Base-by-base conservation (phyloP, 176 grass and related monocot species). In the Cymbopogon citratus region DNA sequence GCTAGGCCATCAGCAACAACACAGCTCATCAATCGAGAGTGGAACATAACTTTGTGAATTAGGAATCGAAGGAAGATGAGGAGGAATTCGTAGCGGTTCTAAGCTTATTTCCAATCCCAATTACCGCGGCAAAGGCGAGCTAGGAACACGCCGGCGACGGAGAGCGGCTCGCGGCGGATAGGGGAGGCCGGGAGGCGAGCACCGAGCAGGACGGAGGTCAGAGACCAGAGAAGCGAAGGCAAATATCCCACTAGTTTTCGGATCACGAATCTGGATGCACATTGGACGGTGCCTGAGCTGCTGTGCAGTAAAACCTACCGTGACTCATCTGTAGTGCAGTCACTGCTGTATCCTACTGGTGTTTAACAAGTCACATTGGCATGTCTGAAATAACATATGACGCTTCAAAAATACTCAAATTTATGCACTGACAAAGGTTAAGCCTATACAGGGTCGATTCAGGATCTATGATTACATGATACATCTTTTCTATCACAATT, bases 401-500 rank as follows among this genome's bases (percentile, higher is more conserved):
- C 31, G 44, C 34, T 76, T 26, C 44, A 52, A 33, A 23, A 52
- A 51, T 14, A 36, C 40, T 16, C n/a, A 73, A 34, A 19, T 46
- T 26, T 56, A 25, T 73, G 31, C 69, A 63, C 31, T 49, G 41
- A 74, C 27, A 83, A 63, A 65, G 24, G 27, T 16, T 7, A 67
- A 40, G 72, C 26, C 24, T 81, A 60, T 81, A 81, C 79, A 29
- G 2, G 48, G 14, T 40, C 27, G 24, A 69, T 25, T 38, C 27
- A 39, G 15, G 18, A 77, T 59, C 7, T 1, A 68, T 46, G 11
- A 43, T 75, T 39, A 41, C 44, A 83, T 24, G 5, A 51, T 65
- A 51, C 59, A 83, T 16, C 61, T 54, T 78, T 29, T 73, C 66
- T 72, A 51, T 66, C 41, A 43, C 41, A 41, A 24, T 43, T 81